Evolutionary conservation across 164 flowering plant genomes (phyloP), one percentile per base, ranked within the genome.

Genomic region (Liriodendron chinense): DNA sequence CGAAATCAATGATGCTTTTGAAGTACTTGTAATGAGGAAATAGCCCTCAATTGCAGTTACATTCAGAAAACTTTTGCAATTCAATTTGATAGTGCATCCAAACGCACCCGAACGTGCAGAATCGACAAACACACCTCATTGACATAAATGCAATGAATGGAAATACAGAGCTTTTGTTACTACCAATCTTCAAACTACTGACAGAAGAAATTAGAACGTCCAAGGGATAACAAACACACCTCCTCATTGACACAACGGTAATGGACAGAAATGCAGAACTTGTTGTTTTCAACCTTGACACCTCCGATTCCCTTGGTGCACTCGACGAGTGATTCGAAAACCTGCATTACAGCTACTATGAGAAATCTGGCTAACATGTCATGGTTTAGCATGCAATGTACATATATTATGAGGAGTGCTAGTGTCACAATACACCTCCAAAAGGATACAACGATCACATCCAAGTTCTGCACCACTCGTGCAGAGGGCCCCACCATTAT

Each of bases 201-300:
- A 34, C 5, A 34, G 59, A 53, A 53, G 59, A 53, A 53, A 12
- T 53, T 53, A 53, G 59, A 53, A 12, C 9, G 59, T 53, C 4
- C 4, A 10, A 53, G 59, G 24, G 50, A 0, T 7, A 26, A 25
- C 18, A 8, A 43, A 69, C 56, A 21, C 61, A 76, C 78, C 73
- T 76, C 69, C 59, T 76, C 78, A 47, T 76, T 59, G 20, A 64
- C 78, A 13, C 73, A 70, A 26, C 78, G 74, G 48, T 70, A 76
- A 56, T 76, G 78, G 12, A 76, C 78, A 5, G 78, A 76, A 18
- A 76, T 74, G 70, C 78, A 76, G 66, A 76, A 76, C 56, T 70
- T 76, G 26, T 76, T 70, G 23, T 70, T 70, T 48, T 76, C 78
- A 22, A 76, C 74, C 74, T 70, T 70, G 47, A 48, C 78, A 9